Evolutionary conservation across 1,284 basidiomycete genomes (phyloP), one percentile per base, ranked within the genome.

Genomic region (Moniliophthora roreri): DNA sequence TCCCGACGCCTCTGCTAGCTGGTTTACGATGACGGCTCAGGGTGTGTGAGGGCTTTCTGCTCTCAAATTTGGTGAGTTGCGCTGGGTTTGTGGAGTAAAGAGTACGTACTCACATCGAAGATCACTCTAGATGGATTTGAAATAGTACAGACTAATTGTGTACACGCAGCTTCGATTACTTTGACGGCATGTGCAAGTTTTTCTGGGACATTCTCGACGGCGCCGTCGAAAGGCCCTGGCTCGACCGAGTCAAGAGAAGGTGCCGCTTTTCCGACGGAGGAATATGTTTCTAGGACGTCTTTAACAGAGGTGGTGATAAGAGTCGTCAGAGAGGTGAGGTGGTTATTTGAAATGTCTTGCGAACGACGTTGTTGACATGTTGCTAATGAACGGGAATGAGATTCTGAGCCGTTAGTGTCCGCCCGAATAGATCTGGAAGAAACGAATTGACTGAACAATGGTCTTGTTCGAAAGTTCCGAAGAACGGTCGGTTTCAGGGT

Each of bases 81-180:
- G n/a, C n/a, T 11, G 16, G 21, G 39, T 3, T 23, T 18, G 26
- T 21, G 5, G 35, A 36, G 15, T 13, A 18, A 20, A 18, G n/a
- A n/a, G n/a, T n/a, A n/a, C n/a, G 8, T 11, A 47, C 58, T 40
- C 47, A 66, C 66, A 49, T 65, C 66, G 21, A 61, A 37, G 4
- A 67, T 48, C 0, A 58, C 60, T 41, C 60, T 58, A 36, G 60
- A 58, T 15, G 63, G 63, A 32, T 56, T 59, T 4, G 63, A 59
- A 23, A 64, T 52, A 23, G 61, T 58, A n/a, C 52, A 50, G 21
- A 56, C 57, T n/a, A 64, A 54, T 38, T 62, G 63, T 11, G 58
- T 61, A 42, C 63, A 64, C 13, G 63, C 63, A 39, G 61, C 63
- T 49, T 62, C 61, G 15, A 64, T 58, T 8, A 59, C 53, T 48